Base-by-base conservation (phyloP, 2,329 filamentous ascomycete species). In the Calonectria montana region DNA sequence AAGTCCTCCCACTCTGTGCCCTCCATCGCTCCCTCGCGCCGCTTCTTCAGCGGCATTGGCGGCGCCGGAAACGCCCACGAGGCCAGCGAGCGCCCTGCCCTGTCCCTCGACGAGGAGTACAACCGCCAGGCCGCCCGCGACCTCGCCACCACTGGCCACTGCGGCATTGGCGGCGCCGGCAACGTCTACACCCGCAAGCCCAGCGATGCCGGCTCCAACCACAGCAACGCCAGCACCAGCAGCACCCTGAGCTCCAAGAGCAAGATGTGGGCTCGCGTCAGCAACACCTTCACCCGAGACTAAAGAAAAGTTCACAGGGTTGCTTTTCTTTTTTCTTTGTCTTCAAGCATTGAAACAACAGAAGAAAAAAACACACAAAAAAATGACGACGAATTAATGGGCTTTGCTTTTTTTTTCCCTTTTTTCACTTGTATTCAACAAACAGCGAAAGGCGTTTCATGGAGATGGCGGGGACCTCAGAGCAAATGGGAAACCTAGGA, bases 151-250 rank as follows among this genome's bases (percentile, higher is more conserved):
- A 86, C 88, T 80, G 93, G 92, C 84, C 88, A 91, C 83, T 88
- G 88, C 16, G 92, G 92, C 76, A 91, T 92, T 67, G 92, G 92
- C 75, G 92, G 92, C 72, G 91, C 91, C 2, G 92, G 92, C 77
- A 84, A 84, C 73, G 87, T 90, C 74, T 94, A 94, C 83, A 91
- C 93, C 81, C 81, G 82, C 77, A 81, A 81, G 79, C 73, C 71
- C 59, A 83, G 81, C 78, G 81, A 79, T 70, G 81, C 82, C 15
- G 75, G 80, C 53, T 80, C 77, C 72, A 75, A 69, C 29, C 72
- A 70, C 64, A 79, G 79, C 50, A 71, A 76, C 74, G 82, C 82
- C 76, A 84, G 82, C 72, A 81, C 83, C n/a, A 80, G 86, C 74
- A 86, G 83, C 79, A 81, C 81, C 39, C 63, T 78, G 68, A 80